These are phyloP conservation scores for Sphagnum fallax DNA, from an alignment of 228 moss, liverwort and hornwort genomes.

Conservation along the genomic window DNA sequence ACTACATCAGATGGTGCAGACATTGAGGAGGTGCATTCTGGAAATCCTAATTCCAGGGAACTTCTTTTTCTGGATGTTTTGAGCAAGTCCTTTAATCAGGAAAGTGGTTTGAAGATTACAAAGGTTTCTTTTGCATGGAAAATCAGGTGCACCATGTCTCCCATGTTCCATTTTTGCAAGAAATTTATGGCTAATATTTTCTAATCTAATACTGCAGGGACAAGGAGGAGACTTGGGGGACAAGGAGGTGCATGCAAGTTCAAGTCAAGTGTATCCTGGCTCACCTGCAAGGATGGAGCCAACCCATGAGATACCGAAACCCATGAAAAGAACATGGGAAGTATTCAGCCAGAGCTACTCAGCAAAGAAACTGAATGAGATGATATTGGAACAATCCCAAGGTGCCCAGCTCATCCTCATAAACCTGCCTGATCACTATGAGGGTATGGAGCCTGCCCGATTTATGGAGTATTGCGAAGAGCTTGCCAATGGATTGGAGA, in stretches of 20 bases:
- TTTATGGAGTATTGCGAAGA: slow-evolving; percentile 79
- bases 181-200: no score
- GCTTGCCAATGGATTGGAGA: slow-evolving; percentile 46
- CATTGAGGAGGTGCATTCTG: neutral
- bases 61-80: no score
- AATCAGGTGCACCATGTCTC: no score
- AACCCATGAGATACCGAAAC: slow-evolving; percentile 22
- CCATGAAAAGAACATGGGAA: slow-evolving; percentile 68
- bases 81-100: neutral
- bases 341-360: slow-evolving; percentile 61
- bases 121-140: neutral
- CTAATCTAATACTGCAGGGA: no score
- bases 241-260: slow-evolving; percentile 1
- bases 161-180: no score
- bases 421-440: slow-evolving; percentile 68
- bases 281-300: slow-evolving; percentile 43
- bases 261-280: slow-evolving; percentile 70
- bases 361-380: slow-evolving; percentile 57
- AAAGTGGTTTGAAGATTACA: neutral
- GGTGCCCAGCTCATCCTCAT: slow-evolving; percentile 60
- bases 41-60: no score
- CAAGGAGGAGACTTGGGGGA: no score
- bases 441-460: slow-evolving; percentile 41
- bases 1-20: no score
- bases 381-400: slow-evolving; percentile 57